These are phyloP conservation scores for Themeda triandra DNA, from an alignment of 176 grass and related monocot species.

Conservation along the genomic window DNA sequence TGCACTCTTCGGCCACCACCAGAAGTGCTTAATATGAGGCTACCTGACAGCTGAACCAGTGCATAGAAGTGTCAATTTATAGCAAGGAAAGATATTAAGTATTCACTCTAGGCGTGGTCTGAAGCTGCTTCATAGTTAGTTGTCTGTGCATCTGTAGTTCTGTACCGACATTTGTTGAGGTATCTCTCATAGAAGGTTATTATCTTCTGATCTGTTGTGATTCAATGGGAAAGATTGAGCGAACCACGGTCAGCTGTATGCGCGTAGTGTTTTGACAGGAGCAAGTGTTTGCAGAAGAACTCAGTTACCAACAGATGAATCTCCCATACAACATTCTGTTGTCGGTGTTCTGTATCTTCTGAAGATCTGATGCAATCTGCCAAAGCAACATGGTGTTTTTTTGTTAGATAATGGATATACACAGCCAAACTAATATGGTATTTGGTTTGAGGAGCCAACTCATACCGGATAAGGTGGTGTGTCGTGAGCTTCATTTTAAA, in stretches of 20 bases:
- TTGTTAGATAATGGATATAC: too few relatives aligned
- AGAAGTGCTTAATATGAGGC: slow-evolving; percentile 61
- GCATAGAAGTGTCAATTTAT: slow-evolving; percentile 24
- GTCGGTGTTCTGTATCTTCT: not conserved
- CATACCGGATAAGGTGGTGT: not conserved
- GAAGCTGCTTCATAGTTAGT: slow-evolving; percentile 13
- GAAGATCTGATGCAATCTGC: slow-evolving; percentile 4
- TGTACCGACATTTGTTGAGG: slow-evolving; percentile 5
- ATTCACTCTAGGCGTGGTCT: not conserved
- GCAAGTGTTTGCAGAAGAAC: not conserved
- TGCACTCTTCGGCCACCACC: slow-evolving; percentile 78
- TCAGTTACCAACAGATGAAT: not conserved
- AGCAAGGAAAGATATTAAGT: not conserved
- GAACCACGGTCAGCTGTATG: not conserved
- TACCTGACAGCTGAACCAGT: slow-evolving; percentile 64
- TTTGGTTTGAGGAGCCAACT: not conserved
- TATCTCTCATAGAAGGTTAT: not conserved
- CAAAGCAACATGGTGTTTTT: too few relatives aligned
- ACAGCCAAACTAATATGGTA: not conserved
- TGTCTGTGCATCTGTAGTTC: slow-evolving; percentile 5
- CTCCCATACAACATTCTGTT: not conserved
- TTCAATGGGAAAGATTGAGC: not conserved
- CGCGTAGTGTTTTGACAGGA: not conserved
- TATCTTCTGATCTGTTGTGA: not conserved
- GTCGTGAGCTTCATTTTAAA: not conserved